Base-by-base conservation (phyloP, 2,329 filamentous ascomycete species). In the Rosellinia necatrix region DNA sequence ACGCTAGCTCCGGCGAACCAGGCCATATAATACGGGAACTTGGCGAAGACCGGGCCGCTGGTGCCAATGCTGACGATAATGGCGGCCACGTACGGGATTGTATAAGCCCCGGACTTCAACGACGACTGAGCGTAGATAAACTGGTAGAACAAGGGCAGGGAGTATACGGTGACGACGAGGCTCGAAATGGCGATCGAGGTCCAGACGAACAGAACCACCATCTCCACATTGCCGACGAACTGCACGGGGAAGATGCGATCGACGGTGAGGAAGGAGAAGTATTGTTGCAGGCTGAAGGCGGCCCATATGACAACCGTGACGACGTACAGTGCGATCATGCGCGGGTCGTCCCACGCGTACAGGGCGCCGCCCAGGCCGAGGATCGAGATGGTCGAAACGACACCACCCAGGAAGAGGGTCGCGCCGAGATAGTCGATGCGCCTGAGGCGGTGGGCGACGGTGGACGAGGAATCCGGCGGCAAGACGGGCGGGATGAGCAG, bases 381-480 rank as follows among this genome's bases (percentile, higher is more conserved):
- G n/a, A 59, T 47, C 7, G 37, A 37, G 8, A 55, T 22, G 1
- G 44, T 19, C 7, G 35, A 25, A 30, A 38, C 32, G 15, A 51
- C 48, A 9, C 46, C 48, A 2, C 56, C 56, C 3, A 59, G 35
- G 15, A 52, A 49, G 6, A 59, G 34, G 17, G n/a, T n/a, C n/a
- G 3, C 69, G 65, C 15, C 64, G 61, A 1, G 56, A 60, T 1
- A 82, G 63, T 13, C 82, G 71, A 6, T 78, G 70, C 0, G 71
- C 64, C 0, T 80, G 81, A 59, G 73, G 1, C 68, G 47, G 1
- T 64, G 56, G 0, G 54, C 42, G 0, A 71, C 76, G 0, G 78
- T 82, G 24, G 4, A 35, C 7, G 19, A 35, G 13, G 21, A 74
- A 35, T 60, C 61, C 64, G 84, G 81, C 56, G 80, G 77, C 0